Evolutionary conservation across 441 rosid genomes (phyloP).

Genomic region (Brassica balearica): DNA sequence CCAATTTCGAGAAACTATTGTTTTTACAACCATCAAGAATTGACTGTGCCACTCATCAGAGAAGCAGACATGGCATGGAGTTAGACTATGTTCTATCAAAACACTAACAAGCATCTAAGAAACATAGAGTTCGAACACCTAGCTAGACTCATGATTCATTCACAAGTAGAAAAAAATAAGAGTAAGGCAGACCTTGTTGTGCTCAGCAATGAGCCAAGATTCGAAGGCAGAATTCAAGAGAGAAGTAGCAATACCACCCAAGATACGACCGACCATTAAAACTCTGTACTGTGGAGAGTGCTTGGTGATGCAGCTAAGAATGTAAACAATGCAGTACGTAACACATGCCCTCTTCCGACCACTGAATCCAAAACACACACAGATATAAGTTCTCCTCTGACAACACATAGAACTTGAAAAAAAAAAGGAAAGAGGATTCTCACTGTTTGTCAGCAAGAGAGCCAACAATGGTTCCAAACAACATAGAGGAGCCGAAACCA

Average conservation of each 20-base stretch:
- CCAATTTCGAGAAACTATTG: background rate
- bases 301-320: no score
- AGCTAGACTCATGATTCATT: background rate
- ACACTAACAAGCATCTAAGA: background rate
- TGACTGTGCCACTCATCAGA: background rate
- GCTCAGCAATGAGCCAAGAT: constrained; percentile 94
- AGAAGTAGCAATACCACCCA: constrained; percentile 3
- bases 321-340: no score
- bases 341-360: background rate
- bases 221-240: background rate
- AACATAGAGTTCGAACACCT: background rate
- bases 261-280: constrained; percentile 3
- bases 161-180: constrained; percentile 1
- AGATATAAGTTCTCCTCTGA: background rate
- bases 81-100: background rate
- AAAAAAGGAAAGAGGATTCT: constrained; percentile 27
- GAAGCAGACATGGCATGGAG: background rate
- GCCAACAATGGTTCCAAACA: constrained; percentile 94
- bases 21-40: background rate
- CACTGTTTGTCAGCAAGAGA: constrained; percentile 96
- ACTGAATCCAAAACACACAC: constrained; percentile 49
- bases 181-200: constrained; percentile 67
- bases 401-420: background rate
- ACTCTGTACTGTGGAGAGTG: background rate
- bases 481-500: constrained; percentile 97